phyloP scores from a whole-genome alignment of 805 yeast genomes.

The Candida hispaniensis region DNA sequence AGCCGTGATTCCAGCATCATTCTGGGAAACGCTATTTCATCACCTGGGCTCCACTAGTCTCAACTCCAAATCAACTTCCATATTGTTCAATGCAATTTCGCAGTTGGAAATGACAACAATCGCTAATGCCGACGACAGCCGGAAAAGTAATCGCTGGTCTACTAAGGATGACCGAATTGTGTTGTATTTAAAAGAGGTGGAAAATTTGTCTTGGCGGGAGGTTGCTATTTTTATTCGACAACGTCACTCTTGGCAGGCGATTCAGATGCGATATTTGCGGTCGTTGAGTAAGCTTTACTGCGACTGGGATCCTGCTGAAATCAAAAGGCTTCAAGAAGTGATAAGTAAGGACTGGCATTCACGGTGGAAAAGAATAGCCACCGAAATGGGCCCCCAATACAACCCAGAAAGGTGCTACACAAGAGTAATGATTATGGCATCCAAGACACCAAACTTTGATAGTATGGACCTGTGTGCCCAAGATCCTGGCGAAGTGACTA shows the following conservation, averaged over 20 bases:
- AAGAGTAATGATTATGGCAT: constrained; percentile 6
- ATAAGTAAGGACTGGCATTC: constrained; percentile 34
- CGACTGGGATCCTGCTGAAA: constrained; percentile 32
- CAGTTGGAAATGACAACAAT: too few relatives aligned
- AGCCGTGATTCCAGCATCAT: too few relatives aligned
- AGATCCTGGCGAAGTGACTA: too few relatives aligned
- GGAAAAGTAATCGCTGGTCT: too few relatives aligned
- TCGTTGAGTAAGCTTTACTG: constrained; percentile 31
- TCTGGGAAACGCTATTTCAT: too few relatives aligned
- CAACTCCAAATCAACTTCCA: too few relatives aligned
- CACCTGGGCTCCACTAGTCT: too few relatives aligned
- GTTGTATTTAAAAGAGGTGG: constrained; percentile 28
- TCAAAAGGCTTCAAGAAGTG: constrained; percentile 26
- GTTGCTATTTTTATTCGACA: constrained; percentile 25
- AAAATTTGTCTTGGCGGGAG: constrained; percentile 33
- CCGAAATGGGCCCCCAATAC: constrained; percentile 23
- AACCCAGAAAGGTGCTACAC: constrained; percentile 16
- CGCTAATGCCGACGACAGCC: too few relatives aligned
- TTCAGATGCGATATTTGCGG: constrained; percentile 39
- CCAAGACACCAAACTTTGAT: constrained; percentile 1
- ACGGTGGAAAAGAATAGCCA: constrained; percentile 32
- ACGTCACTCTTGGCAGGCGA: constrained; percentile 36
- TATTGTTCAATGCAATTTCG: too few relatives aligned
- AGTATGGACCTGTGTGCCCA: too few relatives aligned
- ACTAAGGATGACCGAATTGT: constrained; percentile 18